Evolutionary conservation across 1,284 basidiomycete species (phyloP).

Genomic region (Cryptococcus sp.): DNA sequence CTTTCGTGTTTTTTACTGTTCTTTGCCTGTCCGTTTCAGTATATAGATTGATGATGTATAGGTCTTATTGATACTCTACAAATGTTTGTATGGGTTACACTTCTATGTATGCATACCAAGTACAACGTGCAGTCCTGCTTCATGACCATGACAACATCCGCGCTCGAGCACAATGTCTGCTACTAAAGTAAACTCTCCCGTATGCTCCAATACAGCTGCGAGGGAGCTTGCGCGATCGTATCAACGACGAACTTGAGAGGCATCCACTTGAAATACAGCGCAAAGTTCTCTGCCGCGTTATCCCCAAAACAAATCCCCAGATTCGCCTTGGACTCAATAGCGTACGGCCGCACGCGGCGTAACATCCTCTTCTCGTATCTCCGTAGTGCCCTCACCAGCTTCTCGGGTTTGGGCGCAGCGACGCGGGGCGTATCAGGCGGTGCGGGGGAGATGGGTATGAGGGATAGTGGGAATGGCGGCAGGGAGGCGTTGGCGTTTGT

Average conservation of each 20-base stretch:
- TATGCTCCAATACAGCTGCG: too few species aligned
- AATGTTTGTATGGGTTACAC: background rate
- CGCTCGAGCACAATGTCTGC: too few species aligned
- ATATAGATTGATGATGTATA: too few species aligned
- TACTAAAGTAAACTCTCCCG: too few species aligned
- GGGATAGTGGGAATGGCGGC: conserved; percentile 21
- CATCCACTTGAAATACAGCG: too few species aligned
- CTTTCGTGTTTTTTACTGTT: background rate
- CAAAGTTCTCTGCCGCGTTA: too few species aligned
- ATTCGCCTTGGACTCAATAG: conserved; percentile 14
- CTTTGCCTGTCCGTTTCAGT: background rate
- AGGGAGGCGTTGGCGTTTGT: conserved; percentile 7
- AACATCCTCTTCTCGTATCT: conserved; percentile 28
- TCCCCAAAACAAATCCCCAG: conserved; percentile 13
- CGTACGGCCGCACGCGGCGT: conserved; percentile 20
- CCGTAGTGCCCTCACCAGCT: conserved; percentile 21
- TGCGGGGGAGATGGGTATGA: conserved; percentile 18
- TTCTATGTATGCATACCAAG: too few species aligned
- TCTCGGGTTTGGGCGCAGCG: conserved; percentile 5
- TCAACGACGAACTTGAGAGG: too few species aligned
- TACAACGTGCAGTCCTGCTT: too few species aligned
- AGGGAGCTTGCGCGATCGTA: too few species aligned
- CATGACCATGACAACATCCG: too few species aligned
- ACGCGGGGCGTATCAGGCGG: background rate
- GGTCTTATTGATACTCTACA: background rate